A percentile compares a stretch with the other conserved stretches of the same genome.
Evolutionary conservation across 2,329 filamentous ascomycete species (phyloP).

Genomic region (Xylariaceae sp.): DNA sequence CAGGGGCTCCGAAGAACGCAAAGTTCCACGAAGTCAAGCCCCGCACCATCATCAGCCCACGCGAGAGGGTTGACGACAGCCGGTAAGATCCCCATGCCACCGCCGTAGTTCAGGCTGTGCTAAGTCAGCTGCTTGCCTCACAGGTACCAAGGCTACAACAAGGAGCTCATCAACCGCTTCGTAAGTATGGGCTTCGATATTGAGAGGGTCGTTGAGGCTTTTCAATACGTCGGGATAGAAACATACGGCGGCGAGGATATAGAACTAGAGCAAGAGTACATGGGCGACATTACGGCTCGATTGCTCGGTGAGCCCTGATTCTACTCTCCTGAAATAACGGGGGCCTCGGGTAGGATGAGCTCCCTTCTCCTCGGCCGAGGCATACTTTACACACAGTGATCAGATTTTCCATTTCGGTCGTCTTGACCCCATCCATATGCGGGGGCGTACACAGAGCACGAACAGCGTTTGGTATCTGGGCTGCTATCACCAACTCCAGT

Average conservation of each 20-base stretch:
- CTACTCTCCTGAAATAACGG: not conserved
- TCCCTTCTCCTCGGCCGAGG: not conserved
- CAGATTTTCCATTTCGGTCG: not conserved
- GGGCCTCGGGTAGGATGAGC: not conserved
- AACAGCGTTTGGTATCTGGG: not conserved
- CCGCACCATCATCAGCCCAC: conserved; percentile 40
- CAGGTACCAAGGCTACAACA: conserved; percentile 86
- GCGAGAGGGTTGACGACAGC: conserved; percentile 50
- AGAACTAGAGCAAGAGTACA: conserved; percentile 81
- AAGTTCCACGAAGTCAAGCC: conserved; percentile 27
- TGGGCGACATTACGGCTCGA: conserved; percentile 83
- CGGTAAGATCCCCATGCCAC: conserved; percentile 27
- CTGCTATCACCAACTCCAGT: not conserved
- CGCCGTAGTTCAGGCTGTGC: not conserved
- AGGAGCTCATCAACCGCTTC: conserved; percentile 76
- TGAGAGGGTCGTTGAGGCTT: conserved; percentile 79
- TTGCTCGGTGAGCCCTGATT: conserved; percentile 66
- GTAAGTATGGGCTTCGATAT: conserved; percentile 88
- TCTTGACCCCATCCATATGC: conserved; percentile 7
- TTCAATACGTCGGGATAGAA: conserved; percentile 77
- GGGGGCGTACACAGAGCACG: not conserved
- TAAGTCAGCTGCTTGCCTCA: conserved; percentile 13
- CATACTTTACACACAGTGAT: not conserved
- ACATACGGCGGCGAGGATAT: conserved; percentile 74
- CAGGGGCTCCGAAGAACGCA: conserved; percentile 60